Evolutionary conservation across 192 early-diverging fungal species (phyloP).

Genomic region (Oehlia diaphana): DNA sequence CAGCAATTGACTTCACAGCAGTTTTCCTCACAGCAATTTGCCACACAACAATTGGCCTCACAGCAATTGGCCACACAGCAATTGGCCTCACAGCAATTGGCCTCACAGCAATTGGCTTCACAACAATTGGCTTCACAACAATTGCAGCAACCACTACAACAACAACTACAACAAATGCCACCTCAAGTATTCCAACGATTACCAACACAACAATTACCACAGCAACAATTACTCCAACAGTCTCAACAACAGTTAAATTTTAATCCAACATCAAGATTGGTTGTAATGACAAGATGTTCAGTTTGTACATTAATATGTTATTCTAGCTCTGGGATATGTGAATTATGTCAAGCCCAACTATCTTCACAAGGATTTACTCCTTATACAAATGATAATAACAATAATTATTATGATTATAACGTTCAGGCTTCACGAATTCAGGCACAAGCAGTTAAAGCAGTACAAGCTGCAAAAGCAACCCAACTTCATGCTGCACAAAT

Average conservation of each 20-base stretch:
- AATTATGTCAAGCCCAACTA: neutral
- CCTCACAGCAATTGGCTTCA: neutral
- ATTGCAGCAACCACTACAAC: too few relatives aligned
- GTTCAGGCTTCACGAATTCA: neutral
- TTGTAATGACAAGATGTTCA: neutral
- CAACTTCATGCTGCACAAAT: neutral
- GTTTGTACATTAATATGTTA: neutral
- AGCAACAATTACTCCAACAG: too few relatives aligned
- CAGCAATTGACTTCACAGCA: neutral
- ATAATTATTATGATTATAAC: neutral
- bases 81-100: neutral
- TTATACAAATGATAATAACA: neutral
- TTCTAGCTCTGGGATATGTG: neutral
- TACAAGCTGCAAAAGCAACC: too few relatives aligned
- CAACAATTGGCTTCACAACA: neutral
- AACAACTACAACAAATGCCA: neutral
- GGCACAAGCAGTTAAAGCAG: neutral
- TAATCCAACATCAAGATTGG: neutral
- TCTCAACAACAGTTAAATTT: neutral
- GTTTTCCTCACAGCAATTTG: neutral
- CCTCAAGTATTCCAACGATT: neutral
- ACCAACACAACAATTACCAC: too few relatives aligned
- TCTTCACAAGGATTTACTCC: neutral
- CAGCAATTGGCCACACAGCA: too few relatives aligned
- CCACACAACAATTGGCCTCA: too few relatives aligned